Evolutionary conservation across 2,329 filamentous ascomycete species (phyloP), one percentile per base, ranked within the genome.

Genomic region (Ceratocystiopsis sp.): DNA sequence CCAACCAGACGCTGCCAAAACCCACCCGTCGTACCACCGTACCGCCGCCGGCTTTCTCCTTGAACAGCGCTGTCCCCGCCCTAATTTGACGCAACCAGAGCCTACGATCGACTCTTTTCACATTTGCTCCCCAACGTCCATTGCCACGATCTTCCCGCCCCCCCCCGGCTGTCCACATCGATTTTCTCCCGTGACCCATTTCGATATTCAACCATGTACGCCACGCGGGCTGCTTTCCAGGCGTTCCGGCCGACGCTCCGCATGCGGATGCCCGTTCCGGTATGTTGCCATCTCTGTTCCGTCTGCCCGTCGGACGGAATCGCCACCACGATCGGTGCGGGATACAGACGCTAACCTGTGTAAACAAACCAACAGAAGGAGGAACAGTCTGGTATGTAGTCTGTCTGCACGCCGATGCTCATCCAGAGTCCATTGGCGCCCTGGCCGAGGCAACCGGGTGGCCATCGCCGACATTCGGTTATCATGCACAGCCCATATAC

Each of bases 201-300:
- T 29, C 25, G 25, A 29, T 29, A 29, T 29, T 8, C 25, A 29
- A 29, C 25, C 25, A 29, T 83, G 78, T 73, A 71, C 61, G 66
- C 78, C 58, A 76, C 79, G 57, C 68, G 69, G 17, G 17, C 15
- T 55, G 65, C 71, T 58, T 63, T 84, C 57, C 69, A 73, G 57
- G 78, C 80, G 72, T 73, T 78, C 61, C 74, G 69, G 62, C 73
- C 74, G 52, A 76, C 75, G 52, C 64, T 64, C 61, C 73, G 73
- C 64, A 71, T 78, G 72, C 72, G 80, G 71, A 67, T 68, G 60
- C 76, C 81, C 53, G 63, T 84, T 57, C 83, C 83, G 55, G 84
- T 89, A 68, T 68, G 78, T 68, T 52, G 47, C 42, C 25, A 4
- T 18, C 15, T 11, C n/a, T 10, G 17, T 32, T 13, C 25, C 13